Evolutionary conservation across 1,284 basidiomycete species (phyloP), one percentile per base, ranked within the genome.

Genomic region (Tylopilus orsonianus): DNA sequence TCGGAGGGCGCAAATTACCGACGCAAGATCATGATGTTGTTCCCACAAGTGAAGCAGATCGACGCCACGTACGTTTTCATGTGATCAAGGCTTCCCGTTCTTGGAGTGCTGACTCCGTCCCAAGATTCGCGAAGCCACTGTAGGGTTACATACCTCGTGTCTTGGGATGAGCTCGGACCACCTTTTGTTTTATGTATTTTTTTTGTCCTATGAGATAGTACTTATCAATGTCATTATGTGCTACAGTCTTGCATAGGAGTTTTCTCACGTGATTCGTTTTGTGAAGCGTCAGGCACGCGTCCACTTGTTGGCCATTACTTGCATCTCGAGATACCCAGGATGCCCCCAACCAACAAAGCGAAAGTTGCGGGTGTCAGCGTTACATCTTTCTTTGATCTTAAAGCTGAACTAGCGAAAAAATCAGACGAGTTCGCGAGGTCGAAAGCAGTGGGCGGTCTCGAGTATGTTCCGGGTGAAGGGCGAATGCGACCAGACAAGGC

Each of bases 31-130:
- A 93, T 90, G 63, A 71, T 98, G 35, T 83, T 86, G 4, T 72
- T 97, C 16, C 94, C 95, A 0, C 92, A 97, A 63, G 70, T 98
- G 49, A 81, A 81, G 61, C 97, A 99, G 71, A 87, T 99, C 49
- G 96, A 99, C 71, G 96, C 96, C 24, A 96, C 91, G 85, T 96
- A 61, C 60, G 90, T 80, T 40, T 33, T 32, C 24, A 12, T 16
- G 2, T 18, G 19, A 26, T 29, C 12, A 32, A 18, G n/a, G 3
- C 3, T 18, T 29, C 9, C 22, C 2, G 12, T 19, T 2, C 13
- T 19, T 2, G 13, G 9, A 19, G 34, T 27, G 2, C 46, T 66
- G 14, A 66, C 36, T 29, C 6, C 19, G 10, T 12, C 16, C 22
- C 16, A 24, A 63, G 62, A 13, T 57, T 60, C 52, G 48, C 60